These are phyloP conservation scores for Eucalyptus erythrocorys DNA, from an alignment of 345 rosid genomes.

Conservation along the genomic window DNA sequence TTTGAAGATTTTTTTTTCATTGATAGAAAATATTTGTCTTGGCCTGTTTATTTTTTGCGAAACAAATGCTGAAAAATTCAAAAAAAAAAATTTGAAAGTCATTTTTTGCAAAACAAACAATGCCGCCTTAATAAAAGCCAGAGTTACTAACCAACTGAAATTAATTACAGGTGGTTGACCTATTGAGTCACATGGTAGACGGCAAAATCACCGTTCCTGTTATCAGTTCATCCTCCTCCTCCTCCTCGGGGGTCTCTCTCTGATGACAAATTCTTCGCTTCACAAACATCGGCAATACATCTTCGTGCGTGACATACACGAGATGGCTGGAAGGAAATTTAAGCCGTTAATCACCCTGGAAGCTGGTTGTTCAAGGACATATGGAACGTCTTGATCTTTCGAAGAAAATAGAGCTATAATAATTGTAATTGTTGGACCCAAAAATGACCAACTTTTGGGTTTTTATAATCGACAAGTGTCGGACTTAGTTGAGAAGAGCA, in stretches of 20 bases:
- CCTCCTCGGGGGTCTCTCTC: not conserved
- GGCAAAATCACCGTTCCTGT: not conserved
- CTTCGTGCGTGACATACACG: not conserved
- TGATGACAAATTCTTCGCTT: not conserved
- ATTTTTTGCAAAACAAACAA: too few species aligned
- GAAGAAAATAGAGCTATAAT: too few species aligned
- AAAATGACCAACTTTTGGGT: too few species aligned
- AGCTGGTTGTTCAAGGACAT: not conserved
- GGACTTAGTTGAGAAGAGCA: too few species aligned
- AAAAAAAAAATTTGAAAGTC: too few species aligned
- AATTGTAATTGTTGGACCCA: too few species aligned
- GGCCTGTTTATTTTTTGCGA: too few species aligned
- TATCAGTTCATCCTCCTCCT: not conserved
- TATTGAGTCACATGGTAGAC: not conserved
- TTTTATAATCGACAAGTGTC: too few species aligned
- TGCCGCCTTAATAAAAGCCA: not conserved
- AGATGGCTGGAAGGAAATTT: not conserved
- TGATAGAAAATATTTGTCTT: too few species aligned
- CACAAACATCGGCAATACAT: not conserved
- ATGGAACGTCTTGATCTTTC: not conserved
- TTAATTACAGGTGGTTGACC: not conserved
- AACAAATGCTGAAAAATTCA: too few species aligned
- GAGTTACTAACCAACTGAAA: not conserved
- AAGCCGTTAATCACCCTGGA: not conserved
- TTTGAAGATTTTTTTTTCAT: too few species aligned